phyloP scores from a whole-genome alignment of 441 rosid genomes.

The Populus hybrid region DNA sequence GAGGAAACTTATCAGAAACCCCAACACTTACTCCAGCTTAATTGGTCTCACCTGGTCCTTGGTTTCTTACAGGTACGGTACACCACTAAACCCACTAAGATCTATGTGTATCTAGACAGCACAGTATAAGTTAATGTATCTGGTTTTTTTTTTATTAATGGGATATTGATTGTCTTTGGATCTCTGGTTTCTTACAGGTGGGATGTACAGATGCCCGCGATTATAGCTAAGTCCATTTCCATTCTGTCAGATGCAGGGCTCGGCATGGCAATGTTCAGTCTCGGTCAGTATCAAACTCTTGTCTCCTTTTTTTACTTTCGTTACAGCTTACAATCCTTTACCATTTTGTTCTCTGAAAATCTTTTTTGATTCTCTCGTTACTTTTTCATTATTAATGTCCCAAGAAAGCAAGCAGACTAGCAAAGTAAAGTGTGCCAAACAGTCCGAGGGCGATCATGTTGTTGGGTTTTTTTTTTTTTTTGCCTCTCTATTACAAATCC shows the following conservation, averaged over 20 bases:
- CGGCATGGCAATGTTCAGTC: slow-evolving; percentile 99
- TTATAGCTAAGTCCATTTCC: slow-evolving; percentile 90
- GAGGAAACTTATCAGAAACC: slow-evolving; percentile 97
- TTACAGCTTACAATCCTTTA: neutral
- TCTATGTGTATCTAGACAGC: neutral
- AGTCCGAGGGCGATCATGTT: slow-evolving; percentile 48
- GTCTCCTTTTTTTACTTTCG: neutral
- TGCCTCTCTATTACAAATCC: neutral
- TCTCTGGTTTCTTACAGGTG: slow-evolving; percentile 48
- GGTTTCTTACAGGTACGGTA: slow-evolving; percentile 62
- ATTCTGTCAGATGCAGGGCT: slow-evolving; percentile 99
- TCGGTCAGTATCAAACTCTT: slow-evolving; percentile 60
- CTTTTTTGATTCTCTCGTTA: slow-evolving; percentile 13
- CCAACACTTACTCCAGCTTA: slow-evolving; percentile 92
- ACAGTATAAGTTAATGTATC: neutral
- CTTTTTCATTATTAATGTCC: slow-evolving; percentile 37
- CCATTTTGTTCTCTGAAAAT: slow-evolving; percentile 6
- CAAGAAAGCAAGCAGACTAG: slow-evolving; percentile 38
- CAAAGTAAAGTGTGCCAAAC: slow-evolving; percentile 37
- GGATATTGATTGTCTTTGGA: neutral
- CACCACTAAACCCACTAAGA: neutral
- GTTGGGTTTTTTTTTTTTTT: slow-evolving; percentile 17
- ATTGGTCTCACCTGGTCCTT: slow-evolving; percentile 92
- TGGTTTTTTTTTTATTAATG: slow-evolving; percentile 18
- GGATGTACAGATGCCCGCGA: slow-evolving; percentile 87